Conservation (phyloP, 1,284 basidiomycete species). For the Sanghuangporus baumii region DNA sequence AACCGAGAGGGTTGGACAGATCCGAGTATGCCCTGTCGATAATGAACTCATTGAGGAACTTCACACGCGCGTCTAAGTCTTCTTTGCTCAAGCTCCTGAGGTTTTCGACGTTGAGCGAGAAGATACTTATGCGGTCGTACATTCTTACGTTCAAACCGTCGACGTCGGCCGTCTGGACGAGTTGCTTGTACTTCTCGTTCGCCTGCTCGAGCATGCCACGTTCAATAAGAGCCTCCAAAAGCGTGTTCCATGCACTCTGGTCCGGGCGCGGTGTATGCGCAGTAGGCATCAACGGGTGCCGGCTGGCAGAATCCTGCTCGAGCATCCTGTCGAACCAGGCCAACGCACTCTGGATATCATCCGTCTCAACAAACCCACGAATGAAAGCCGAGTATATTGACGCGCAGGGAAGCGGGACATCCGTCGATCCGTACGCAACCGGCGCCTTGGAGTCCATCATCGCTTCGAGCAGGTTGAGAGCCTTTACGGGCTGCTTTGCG, state of each 20-base stretch:
- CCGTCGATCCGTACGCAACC: constrained; percentile 31
- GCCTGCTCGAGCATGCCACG: constrained; percentile 46
- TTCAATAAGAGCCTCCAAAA: constrained; percentile 49
- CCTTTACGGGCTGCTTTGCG: constrained; percentile 57
- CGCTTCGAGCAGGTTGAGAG: constrained; percentile 62
- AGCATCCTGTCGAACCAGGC: constrained; percentile 68
- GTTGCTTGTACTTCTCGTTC: constrained; percentile 43
- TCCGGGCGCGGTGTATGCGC: constrained; percentile 45
- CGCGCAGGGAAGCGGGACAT: constrained; percentile 53
- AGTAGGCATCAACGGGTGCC: constrained; percentile 35
- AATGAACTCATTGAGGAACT: constrained; percentile 26
- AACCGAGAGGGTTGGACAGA: not conserved
- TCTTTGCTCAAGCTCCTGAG: constrained; percentile 21
- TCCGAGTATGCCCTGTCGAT: constrained; percentile 4
- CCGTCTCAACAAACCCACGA: constrained; percentile 54
- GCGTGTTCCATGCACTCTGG: constrained; percentile 41
- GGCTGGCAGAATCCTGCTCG: constrained; percentile 34
- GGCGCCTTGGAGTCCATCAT: constrained; percentile 57
- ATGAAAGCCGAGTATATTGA: constrained; percentile 66
- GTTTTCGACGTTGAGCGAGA: constrained; percentile 36
- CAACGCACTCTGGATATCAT: constrained; percentile 60
- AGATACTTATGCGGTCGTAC: constrained; percentile 28
- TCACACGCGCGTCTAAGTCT: constrained; percentile 22
- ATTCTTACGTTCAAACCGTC: constrained; percentile 27
- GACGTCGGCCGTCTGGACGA: constrained; percentile 29